Base-by-base conservation (phyloP, 495 filamentous ascomycete species). In the Hypoxylon crocopeplum region DNA sequence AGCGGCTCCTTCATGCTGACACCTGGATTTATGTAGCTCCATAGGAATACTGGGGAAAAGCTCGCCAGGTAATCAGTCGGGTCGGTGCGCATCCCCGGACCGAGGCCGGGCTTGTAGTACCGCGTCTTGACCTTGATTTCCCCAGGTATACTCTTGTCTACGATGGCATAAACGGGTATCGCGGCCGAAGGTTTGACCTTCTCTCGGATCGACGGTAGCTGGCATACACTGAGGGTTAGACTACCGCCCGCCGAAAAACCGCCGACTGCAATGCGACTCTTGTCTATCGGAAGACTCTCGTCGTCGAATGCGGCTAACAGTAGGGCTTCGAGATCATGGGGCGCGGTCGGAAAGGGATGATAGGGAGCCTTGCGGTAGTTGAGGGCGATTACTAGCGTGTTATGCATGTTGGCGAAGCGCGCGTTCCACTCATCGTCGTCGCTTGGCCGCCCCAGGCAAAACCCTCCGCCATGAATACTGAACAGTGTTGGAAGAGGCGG, bases 401-500 rank as follows among this genome's bases (percentile, higher is more conserved):
- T 16, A 63, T 74, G 58, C 37, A 56, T 56, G 11, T 38, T 48
- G 19, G 72, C 66, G 38, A 75, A 77, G 38, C 53, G 27, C 7
- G 40, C 44, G 56, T 76, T 77, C 74, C 74, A 76, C 6, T 10
- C 41, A 60, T 77, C 75, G 55, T 72, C 70, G 56, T 77, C 68
- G 19, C 42, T 39, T 4, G 68, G 20, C 1, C 27, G 5, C 44
- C 76, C 73, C 17, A 77, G 4, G 30, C 68, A 67, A 56, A 76
- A 78, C 11, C 72, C 76, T 40, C 76, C 75, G 54, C 76, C 74
- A 53, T 77, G 73, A 59, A 72, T 69, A 36, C 64, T 72, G 12
- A 74, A 69, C 17, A 77, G 17, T 5, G 70, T 70, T 0, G 74
- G 70, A 3, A 76, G 69, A 17, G 30, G 48, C 5, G 63, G 30